Base-by-base conservation (phyloP, 106 monocot species). In the Dendrobium chrysotoxum region DNA sequence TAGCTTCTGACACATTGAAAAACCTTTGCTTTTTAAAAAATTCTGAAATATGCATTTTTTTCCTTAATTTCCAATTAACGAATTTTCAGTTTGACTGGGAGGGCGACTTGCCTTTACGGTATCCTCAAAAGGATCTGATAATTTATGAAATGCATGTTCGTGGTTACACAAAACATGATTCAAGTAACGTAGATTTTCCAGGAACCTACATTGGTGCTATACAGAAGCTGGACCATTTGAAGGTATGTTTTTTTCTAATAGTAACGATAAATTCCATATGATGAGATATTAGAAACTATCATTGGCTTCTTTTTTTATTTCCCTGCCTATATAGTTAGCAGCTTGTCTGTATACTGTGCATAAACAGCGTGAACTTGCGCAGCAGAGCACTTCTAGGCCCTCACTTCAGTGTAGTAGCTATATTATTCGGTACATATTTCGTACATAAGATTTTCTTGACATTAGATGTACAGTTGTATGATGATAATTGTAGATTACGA, bases 61-160 rank as follows among this genome's bases (percentile, higher is more conserved):
- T 15, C 38, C 21, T 42, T 74, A 42, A 70, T 74, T 74, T 40
- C 21, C 7, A 15, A n/a, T 53, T 42, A 40, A 42, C 54, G 26
- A 78, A 7, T 72, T 85, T 85, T 79, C 85, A 96, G 96, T 96
- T 96, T 90, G 93, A 96, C 72, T 96, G 96, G 96, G 88, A 96
- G 79, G 93, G 96, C 81, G 96, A 96, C 76, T 68, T 92, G 65
- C 96, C 88, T 73, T 70, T 96, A 25, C 40, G 42, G 3, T 77
- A 82, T 78, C 89, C 81, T 75, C 92, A 93, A 61, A 90, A 79
- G 67, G 93, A 93, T 64, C 88, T 93, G 31, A 82, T 96, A 58
- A 88, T 96, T 64, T 96, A 93, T 85, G 93, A 96, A 84, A 96
- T 96, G 93, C 96, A 96, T 86, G 75, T 96, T 11, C 88, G 93